Base-by-base conservation (phyloP, 2,329 filamentous ascomycete species). In the Penicillium polonicum region DNA sequence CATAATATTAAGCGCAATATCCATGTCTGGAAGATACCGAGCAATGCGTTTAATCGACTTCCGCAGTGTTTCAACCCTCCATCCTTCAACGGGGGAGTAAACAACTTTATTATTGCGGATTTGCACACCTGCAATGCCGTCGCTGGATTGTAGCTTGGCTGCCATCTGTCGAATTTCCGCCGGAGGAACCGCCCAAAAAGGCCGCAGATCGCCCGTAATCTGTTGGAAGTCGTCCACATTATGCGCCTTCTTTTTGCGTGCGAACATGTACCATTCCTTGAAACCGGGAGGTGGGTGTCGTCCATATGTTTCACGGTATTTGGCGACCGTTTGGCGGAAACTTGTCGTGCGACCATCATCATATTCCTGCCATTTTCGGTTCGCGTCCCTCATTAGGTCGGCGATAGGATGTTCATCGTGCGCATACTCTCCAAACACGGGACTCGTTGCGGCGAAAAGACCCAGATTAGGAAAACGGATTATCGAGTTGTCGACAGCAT, bases 1-100 rank as follows among this genome's bases (percentile, higher is more conserved):
- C 73, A 86, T 79, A 52, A 80, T 78, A 67, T 88, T 88, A 74
- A 88, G 83, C 12, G 85, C 82, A 76, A 88, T 86, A 68, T 88
- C 85, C 69, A 88, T 82, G 60, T 88, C 85, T 5, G 85, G 86
- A 23, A 88, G 69, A 49, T 80, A 74, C 15, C 78, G 68, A 27
- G 82, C 79, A 36, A 86, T 83, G 56, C 82, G 80, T 2, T 68
- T 63, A 23, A 87, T 79, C 13, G 85, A 73, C 4, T 71, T 67
- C 25, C 68, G 68, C 50, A 79, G 72, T 0, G 74, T 77, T 23
- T 79, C 71, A 4, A 74, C 70, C 38, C 78, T 70, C 79, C 78
- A 80, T 4, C 54, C 61, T 55, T 72, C 71, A n/a, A 68, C 72
- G 10, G 74, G 70, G 59, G 71, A 72, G 19, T 57, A 15, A 13